phyloP scores from a whole-genome alignment of 371 early-diverging fungal genomes.

The Lichtheimia hyalospora region DNA sequence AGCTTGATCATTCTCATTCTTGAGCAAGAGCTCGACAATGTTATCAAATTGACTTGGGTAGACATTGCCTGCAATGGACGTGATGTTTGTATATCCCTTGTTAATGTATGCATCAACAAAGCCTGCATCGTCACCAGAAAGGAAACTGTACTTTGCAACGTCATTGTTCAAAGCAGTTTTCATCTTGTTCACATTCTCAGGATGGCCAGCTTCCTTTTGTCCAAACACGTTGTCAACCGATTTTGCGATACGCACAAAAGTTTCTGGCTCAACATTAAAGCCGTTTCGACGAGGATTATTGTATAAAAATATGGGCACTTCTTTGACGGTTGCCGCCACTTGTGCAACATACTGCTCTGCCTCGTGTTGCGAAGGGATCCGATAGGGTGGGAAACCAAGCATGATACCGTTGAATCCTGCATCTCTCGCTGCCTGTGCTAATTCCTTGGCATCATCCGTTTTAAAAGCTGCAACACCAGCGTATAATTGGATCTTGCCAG shows the following conservation, averaged over 20 bases:
- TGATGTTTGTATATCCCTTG: slow-evolving; percentile 24
- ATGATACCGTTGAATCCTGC: slow-evolving; percentile 26
- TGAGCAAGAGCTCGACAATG: slow-evolving; percentile 10
- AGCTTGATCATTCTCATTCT: slow-evolving; percentile 15
- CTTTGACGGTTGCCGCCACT: slow-evolving; percentile 15
- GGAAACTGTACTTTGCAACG: slow-evolving; percentile 9
- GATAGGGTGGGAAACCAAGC: slow-evolving; percentile 39
- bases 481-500: slow-evolving; percentile 16
- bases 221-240: slow-evolving; percentile 16
- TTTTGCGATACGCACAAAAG: slow-evolving; percentile 16
- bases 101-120: slow-evolving; percentile 13
- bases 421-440: slow-evolving; percentile 19
- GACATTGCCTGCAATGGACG: slow-evolving; percentile 23
- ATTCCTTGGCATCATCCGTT: slow-evolving; percentile 26
- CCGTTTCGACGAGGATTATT: slow-evolving; percentile 30
- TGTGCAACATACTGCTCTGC: slow-evolving; percentile 17
- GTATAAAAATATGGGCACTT: slow-evolving; percentile 27
- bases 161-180: slow-evolving; percentile 2
- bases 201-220: slow-evolving; percentile 24
- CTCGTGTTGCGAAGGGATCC: slow-evolving; percentile 21
- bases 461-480: slow-evolving; percentile 36
- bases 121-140: slow-evolving; percentile 15
- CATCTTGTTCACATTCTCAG: slow-evolving; percentile 21
- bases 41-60: slow-evolving; percentile 16
- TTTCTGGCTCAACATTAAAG: slow-evolving; percentile 19